Percentiles rank a stretch among this genome's conserved stretches.
Evolutionary conservation across 306 rosid genomes (phyloP).

Genomic region (Dryas drummondii): DNA sequence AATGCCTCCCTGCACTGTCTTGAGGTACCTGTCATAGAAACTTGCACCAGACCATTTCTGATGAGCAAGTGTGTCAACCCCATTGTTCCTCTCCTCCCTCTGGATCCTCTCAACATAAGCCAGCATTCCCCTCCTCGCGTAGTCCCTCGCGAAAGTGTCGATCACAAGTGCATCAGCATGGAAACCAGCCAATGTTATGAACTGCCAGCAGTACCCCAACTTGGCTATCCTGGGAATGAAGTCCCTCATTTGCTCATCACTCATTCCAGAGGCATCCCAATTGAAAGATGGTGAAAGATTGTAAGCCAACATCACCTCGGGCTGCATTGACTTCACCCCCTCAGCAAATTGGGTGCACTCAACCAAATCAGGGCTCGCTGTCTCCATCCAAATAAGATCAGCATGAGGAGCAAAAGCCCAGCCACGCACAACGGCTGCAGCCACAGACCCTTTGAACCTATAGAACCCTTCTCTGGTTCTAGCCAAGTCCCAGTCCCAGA

Average conservation of each 20-base stretch:
- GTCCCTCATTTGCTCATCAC: constrained; percentile 61
- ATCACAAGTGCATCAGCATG: constrained; percentile 80
- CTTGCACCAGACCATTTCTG: constrained; percentile 99
- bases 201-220: constrained; percentile 92
- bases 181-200: constrained; percentile 84
- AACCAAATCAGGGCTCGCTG: constrained; percentile 57
- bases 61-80: constrained; percentile 92
- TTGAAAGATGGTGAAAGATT: constrained; percentile 96
- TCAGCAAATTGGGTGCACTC: constrained; percentile 77
- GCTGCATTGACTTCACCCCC: constrained; percentile 58
- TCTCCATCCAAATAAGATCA: constrained; percentile 95
- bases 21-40: constrained; percentile 86
- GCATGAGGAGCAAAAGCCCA: constrained; percentile 79
- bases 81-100: constrained; percentile 91
- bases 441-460: constrained; percentile 73
- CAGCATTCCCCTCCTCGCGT: constrained; percentile 80
- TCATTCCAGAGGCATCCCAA: constrained; percentile 99
- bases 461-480: constrained; percentile 97
- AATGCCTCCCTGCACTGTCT: constrained; percentile 94
- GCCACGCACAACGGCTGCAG: constrained; percentile 78
- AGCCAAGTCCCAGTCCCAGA: constrained; percentile 95
- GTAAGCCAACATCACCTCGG: constrained; percentile 74
- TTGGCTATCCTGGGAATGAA: constrained; percentile 81
- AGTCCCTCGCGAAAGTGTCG: constrained; percentile 78
- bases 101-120: constrained; percentile 95